phyloP scores from a whole-genome alignment of 2,329 filamentous ascomycete species.

The Ascochyta rabiei region DNA sequence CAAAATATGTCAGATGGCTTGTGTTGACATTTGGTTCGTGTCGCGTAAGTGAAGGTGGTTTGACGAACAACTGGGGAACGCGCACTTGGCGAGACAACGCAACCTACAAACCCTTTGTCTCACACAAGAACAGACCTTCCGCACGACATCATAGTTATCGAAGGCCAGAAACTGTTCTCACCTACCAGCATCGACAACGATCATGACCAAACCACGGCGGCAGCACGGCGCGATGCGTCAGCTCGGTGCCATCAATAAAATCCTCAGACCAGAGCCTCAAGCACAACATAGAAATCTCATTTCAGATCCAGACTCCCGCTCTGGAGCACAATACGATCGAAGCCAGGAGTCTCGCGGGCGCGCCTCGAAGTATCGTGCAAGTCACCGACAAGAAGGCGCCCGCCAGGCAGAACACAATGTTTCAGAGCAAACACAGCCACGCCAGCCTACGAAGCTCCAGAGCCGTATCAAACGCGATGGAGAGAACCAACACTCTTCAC shows the following conservation, averaged over 20 bases:
- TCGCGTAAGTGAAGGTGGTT: background rate
- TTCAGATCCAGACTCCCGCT: background rate
- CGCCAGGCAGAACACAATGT: background rate
- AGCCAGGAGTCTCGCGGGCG: background rate
- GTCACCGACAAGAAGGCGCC: background rate
- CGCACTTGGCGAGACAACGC: background rate
- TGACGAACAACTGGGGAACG: background rate
- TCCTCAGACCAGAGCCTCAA: background rate
- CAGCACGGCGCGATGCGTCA: background rate
- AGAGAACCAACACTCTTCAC: background rate
- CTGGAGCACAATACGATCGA: background rate
- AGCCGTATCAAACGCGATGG: background rate
- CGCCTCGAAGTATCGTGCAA: background rate
- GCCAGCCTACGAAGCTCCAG: background rate
- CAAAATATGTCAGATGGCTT: background rate
- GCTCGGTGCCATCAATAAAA: conserved; percentile 4
- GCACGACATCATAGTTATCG: background rate
- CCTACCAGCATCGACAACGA: background rate
- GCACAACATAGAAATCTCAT: no score
- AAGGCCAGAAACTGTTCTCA: background rate
- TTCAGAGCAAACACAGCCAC: background rate
- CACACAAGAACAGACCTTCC: background rate
- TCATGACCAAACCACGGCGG: background rate
- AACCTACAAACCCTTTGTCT: background rate
- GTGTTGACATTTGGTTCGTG: background rate